Percentiles rank a stretch among this genome's conserved stretches.
phyloP scores from a whole-genome alignment of 2,329 filamentous ascomycete species.

The Fusarium mexicanum region DNA sequence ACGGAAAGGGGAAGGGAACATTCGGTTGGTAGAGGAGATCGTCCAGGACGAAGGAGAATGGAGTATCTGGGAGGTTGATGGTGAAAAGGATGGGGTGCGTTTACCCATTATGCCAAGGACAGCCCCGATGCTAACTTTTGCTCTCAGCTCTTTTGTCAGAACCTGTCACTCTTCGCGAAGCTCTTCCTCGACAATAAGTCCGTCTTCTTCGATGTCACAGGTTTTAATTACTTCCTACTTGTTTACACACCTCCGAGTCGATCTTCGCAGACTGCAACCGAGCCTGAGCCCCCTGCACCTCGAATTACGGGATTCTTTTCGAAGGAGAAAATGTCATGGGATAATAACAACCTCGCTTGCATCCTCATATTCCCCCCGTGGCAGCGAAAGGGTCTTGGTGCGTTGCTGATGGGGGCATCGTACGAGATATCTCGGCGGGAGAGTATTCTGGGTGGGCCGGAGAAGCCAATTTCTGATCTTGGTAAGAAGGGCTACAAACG shows the following conservation, averaged over 20 bases:
- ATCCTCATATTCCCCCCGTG: slow-evolving; percentile 96
- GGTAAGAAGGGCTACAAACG: slow-evolving; percentile 83
- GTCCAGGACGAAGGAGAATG: slow-evolving; percentile 74
- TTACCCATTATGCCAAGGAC: not conserved
- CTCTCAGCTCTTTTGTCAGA: slow-evolving; percentile 84
- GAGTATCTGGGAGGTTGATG: slow-evolving; percentile 92
- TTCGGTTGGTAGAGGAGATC: slow-evolving; percentile 55
- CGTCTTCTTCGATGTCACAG: slow-evolving; percentile 95
- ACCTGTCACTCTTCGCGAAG: slow-evolving; percentile 94
- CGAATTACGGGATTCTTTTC: slow-evolving; percentile 94
- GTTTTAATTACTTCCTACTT: slow-evolving; percentile 94
- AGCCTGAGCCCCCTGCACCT: slow-evolving; percentile 47
- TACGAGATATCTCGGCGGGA: slow-evolving; percentile 92
- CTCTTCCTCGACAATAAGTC: slow-evolving; percentile 98
- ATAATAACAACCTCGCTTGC: slow-evolving; percentile 96
- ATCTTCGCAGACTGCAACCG: slow-evolving; percentile 8
- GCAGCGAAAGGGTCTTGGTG: slow-evolving; percentile 88
- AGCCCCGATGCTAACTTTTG: slow-evolving; percentile 10
- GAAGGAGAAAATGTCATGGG: slow-evolving; percentile 99
- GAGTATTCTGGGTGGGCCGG: slow-evolving; percentile 85
- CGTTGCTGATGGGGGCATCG: slow-evolving; percentile 89
- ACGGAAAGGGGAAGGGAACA: slow-evolving; percentile 49
- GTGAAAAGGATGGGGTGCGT: slow-evolving; percentile 79
- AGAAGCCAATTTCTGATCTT: slow-evolving; percentile 90
- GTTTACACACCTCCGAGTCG: slow-evolving; percentile 69